Base-by-base conservation (phyloP, 306 rosid species). In the Oemleria cerasiformis region DNA sequence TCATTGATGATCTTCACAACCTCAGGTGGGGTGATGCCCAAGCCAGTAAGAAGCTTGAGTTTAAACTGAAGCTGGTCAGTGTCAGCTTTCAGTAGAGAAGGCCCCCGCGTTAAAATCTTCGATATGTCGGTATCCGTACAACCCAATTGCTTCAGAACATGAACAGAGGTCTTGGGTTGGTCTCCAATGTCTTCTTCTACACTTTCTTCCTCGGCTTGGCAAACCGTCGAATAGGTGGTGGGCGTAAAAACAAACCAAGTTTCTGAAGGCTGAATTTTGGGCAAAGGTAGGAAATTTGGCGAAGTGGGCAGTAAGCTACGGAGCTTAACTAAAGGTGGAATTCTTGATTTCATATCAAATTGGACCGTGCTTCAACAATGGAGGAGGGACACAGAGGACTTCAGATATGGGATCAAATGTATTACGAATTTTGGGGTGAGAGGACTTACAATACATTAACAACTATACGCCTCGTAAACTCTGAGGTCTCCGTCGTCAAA, bases 61-160 rank as follows among this genome's bases (percentile, higher is more conserved):
- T 86, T 88, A 0, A 64, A 68, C 20, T 88, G 84, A 72, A 92
- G 77, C 23, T 30, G 76, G 50, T 57, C 9, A 36, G 68, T 58
- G 65, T 82, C 79, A 19, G 87, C 77, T 17, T 78, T 78, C 71
- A 67, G 82, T 73, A 88, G 67, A 8, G 80, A 65, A 11, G 96
- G 89, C 8, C 72, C 65, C 8, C 85, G 77, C 1, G 53, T 1
- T 57, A 84, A 82, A 13, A 92, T 75, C 69, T 39, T 77, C 40
- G 47, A 58, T 73, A 92, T 59, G 21, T 90, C 87, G 21, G 43
- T 58, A n/a, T 85, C 85, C 41, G 54, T 76, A 63, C 98, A 92
- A 65, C 96, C 98, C 90, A 90, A 86, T 75, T 77, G 85, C 62
- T 70, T 75, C 45, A 92, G 69, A 75, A 88, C 75, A 36, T 83